A percentile compares a stretch with the other conserved stretches of the same genome.
These are phyloP conservation scores for Talaromyces islandicus DNA, from an alignment of 2,329 filamentous ascomycete genomes.

Conservation along the genomic window DNA sequence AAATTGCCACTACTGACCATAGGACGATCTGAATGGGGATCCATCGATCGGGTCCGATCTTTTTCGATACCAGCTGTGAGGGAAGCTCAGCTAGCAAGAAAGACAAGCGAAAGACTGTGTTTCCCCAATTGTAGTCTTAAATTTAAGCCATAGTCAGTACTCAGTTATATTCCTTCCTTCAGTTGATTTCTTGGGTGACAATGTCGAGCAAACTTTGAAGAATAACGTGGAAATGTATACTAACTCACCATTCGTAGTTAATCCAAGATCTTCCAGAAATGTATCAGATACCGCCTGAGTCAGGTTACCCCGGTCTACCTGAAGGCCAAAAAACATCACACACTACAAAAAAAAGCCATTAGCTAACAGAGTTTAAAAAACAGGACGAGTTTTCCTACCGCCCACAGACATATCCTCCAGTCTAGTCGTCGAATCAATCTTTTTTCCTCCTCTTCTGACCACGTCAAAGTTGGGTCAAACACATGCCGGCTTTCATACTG, in stretches of 20 bases:
- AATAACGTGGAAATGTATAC: not conserved
- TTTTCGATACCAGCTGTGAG: conserved; percentile 56
- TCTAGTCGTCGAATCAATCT: conserved; percentile 6
- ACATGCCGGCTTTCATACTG: conserved; percentile 41
- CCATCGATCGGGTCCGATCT: conserved; percentile 46
- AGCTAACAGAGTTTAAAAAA: not conserved
- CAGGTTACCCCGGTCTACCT: conserved; percentile 9
- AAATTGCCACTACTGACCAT: conserved; percentile 28
- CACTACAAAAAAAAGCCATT: not conserved
- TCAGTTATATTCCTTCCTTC: conserved; percentile 41
- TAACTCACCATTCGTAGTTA: conserved; percentile 10
- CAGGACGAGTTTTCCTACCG: not conserved
- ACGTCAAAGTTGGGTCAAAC: conserved; percentile 33
- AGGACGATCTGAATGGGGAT: conserved; percentile 37
- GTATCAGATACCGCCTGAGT: conserved; percentile 9
- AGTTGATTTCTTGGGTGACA: conserved; percentile 14
- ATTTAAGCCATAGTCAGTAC: conserved; percentile 11
- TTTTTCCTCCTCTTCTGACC: conserved; percentile 24
- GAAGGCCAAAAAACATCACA: conserved; percentile 9
- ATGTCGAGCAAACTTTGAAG: not conserved
- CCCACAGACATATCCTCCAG: conserved; percentile 9
- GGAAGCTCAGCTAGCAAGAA: conserved; percentile 54
- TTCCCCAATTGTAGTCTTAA: conserved; percentile 48
- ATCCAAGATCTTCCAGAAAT: conserved; percentile 4
- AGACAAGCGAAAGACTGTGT: conserved; percentile 48